Evolutionary conservation across 108 stramenopile genomes (phyloP).

Genomic region (Nannochloropsis gaditana): DNA sequence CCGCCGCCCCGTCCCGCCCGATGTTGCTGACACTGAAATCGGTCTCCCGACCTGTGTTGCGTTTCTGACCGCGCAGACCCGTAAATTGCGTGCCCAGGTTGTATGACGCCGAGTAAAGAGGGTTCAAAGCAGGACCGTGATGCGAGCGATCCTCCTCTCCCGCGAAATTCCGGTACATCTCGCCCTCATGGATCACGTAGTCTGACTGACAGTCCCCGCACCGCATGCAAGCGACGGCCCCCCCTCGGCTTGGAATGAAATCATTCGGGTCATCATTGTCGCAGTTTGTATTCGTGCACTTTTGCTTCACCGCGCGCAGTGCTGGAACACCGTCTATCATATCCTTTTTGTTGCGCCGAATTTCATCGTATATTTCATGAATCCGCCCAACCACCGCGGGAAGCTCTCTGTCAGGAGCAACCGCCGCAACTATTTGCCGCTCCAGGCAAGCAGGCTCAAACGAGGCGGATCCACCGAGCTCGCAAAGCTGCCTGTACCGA

Average conservation of each 20-base stretch:
- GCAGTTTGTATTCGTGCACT: conserved; percentile 10
- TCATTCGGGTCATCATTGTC: conserved; percentile 14
- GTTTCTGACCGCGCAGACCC: not conserved
- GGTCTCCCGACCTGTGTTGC: not conserved
- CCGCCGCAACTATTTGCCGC: not conserved
- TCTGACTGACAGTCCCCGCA: conserved; percentile 15
- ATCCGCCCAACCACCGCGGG: not conserved
- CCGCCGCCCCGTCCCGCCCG: not conserved
- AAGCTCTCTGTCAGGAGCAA: not conserved
- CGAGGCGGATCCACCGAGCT: not conserved
- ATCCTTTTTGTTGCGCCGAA: not conserved
- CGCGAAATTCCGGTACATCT: conserved; percentile 50
- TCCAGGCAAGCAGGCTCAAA: conserved; percentile 1
- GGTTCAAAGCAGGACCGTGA: conserved; percentile 48
- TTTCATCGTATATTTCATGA: conserved; percentile 12
- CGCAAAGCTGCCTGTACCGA: not conserved
- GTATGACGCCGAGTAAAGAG: conserved; percentile 46
- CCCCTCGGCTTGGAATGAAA: not conserved
- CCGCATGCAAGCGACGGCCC: not conserved
- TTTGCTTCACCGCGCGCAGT: not conserved
- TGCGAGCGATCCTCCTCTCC: conserved; percentile 48
- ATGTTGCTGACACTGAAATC: conserved; percentile 14
- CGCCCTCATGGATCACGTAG: conserved; percentile 39
- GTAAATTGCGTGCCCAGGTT: conserved; percentile 42
- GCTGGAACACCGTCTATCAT: conserved; percentile 3